phyloP scores from a whole-genome alignment of 495 filamentous ascomycete genomes.

The Penicillium paradoxum region DNA sequence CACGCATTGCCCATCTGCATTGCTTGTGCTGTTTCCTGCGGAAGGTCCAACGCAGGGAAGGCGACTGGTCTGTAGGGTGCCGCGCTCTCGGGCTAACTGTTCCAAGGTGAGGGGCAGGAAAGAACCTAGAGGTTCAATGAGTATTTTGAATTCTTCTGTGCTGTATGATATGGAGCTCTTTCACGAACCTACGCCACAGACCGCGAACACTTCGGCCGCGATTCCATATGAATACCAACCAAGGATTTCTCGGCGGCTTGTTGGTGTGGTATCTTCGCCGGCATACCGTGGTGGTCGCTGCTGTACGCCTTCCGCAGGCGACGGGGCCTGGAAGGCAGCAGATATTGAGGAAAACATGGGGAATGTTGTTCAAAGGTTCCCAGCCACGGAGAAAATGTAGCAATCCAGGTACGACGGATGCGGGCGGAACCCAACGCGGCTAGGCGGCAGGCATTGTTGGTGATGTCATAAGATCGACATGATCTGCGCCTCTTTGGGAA shows the following conservation, averaged over 20 bases:
- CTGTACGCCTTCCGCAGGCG: slow-evolving; percentile 21
- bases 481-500: neutral
- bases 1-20: slow-evolving; percentile 37
- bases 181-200: slow-evolving; percentile 62
- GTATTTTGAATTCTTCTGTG: slow-evolving; percentile 5
- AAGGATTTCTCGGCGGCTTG: slow-evolving; percentile 69
- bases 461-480: slow-evolving; percentile 10
- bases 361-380: neutral
- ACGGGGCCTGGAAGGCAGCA: slow-evolving; percentile 17
- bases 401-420: slow-evolving; percentile 16
- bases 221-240: slow-evolving; percentile 92
- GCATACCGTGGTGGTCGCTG: slow-evolving; percentile 51
- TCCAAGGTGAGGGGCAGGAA: slow-evolving; percentile 89
- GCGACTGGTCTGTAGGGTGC: slow-evolving; percentile 57
- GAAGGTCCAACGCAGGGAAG: slow-evolving; percentile 31
- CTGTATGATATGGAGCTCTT: neutral
- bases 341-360: slow-evolving; percentile 21
- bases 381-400: neutral
- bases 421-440: slow-evolving; percentile 17
- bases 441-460: neutral
- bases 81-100: slow-evolving; percentile 77
- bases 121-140: slow-evolving; percentile 53
- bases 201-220: slow-evolving; percentile 87
- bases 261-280: slow-evolving; percentile 78
- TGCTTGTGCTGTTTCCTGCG: slow-evolving; percentile 12